phyloP scores from a whole-genome alignment of 495 filamentous ascomycete genomes.

The Achaetomiella virescens region DNA sequence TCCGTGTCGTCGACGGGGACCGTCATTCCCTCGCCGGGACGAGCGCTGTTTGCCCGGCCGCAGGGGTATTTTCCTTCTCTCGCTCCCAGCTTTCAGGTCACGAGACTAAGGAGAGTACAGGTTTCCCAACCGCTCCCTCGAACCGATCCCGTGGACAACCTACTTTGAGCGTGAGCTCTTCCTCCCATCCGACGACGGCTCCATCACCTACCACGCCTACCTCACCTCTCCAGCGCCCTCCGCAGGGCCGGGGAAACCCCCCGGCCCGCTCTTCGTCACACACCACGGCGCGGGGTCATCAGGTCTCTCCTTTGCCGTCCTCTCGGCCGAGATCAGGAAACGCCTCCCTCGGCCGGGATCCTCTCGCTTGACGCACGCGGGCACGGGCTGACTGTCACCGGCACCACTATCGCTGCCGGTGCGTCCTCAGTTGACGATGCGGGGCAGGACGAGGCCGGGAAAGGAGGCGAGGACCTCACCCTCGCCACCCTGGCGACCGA shows the following conservation, averaged over 20 bases:
- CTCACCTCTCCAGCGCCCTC: constrained; percentile 55
- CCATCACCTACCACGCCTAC: constrained; percentile 74
- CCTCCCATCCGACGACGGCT: constrained; percentile 35
- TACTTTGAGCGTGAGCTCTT: constrained; percentile 86
- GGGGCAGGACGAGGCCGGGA: background rate
- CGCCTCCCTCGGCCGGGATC: constrained; percentile 74
- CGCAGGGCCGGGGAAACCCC: constrained; percentile 19
- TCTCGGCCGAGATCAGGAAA: constrained; percentile 70
- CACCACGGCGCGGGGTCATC: constrained; percentile 52
- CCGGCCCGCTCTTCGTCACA: constrained; percentile 58
- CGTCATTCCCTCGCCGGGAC: constrained; percentile 69
- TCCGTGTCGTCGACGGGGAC: constrained; percentile 87
- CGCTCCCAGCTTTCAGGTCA: background rate
- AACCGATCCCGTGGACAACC: constrained; percentile 72
- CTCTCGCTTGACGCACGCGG: constrained; percentile 79
- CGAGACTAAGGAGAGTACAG: constrained; percentile 25
- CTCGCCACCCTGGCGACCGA: constrained; percentile 67
- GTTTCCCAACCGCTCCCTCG: constrained; percentile 36
- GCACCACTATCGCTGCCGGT: background rate
- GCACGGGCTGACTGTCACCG: constrained; percentile 63
- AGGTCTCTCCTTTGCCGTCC: constrained; percentile 52
- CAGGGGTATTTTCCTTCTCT: constrained; percentile 43
- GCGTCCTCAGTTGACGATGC: too few relatives aligned
- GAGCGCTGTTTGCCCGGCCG: constrained; percentile 65
- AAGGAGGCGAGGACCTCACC: constrained; percentile 51